phyloP scores from a whole-genome alignment of 306 rosid species.

The Vicia sativa region DNA sequence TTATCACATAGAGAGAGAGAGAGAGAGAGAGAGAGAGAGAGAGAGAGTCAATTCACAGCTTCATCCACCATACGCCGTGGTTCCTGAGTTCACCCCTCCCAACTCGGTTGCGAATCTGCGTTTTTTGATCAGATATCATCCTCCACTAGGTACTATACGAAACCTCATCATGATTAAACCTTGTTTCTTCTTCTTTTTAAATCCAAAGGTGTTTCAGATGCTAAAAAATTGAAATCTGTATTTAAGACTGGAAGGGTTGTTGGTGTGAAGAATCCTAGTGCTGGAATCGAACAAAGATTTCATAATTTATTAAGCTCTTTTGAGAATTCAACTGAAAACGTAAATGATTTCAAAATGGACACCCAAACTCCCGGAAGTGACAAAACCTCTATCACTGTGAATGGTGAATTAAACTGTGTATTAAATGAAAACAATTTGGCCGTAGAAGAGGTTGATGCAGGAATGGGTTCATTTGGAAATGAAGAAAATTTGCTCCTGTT shows the following conservation, averaged over 20 bases:
- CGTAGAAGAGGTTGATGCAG: slow-evolving; percentile 20
- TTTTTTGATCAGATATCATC: slow-evolving; percentile 43
- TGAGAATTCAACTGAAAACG: slow-evolving; percentile 33
- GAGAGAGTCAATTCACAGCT: not conserved
- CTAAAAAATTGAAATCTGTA: not conserved
- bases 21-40: too few species aligned
- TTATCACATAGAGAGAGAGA: too few species aligned
- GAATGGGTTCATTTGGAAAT: slow-evolving; percentile 40
- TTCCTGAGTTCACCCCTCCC: not conserved
- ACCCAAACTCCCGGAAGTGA: slow-evolving; percentile 35
- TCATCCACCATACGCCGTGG: slow-evolving; percentile 25
- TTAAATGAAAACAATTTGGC: slow-evolving; percentile 30
- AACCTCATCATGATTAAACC: not conserved
- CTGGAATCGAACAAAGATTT: slow-evolving; percentile 35
- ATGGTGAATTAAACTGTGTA: slow-evolving; percentile 32
- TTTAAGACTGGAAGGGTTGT: slow-evolving; percentile 41
- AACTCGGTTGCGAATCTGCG: not conserved
- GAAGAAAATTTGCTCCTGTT: slow-evolving; percentile 29
- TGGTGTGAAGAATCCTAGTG: slow-evolving; percentile 11
- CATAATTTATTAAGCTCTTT: slow-evolving; percentile 33
- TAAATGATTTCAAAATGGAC: slow-evolving; percentile 48
- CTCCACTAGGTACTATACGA: slow-evolving; percentile 54
- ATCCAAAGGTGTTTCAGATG: not conserved
- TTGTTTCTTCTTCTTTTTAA: not conserved
- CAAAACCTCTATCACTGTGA: slow-evolving; percentile 27